A percentile compares a stretch with the other conserved stretches of the same genome.
phyloP scores from a whole-genome alignment of 805 yeast species.

The Wickerhamiella azymoides region DNA sequence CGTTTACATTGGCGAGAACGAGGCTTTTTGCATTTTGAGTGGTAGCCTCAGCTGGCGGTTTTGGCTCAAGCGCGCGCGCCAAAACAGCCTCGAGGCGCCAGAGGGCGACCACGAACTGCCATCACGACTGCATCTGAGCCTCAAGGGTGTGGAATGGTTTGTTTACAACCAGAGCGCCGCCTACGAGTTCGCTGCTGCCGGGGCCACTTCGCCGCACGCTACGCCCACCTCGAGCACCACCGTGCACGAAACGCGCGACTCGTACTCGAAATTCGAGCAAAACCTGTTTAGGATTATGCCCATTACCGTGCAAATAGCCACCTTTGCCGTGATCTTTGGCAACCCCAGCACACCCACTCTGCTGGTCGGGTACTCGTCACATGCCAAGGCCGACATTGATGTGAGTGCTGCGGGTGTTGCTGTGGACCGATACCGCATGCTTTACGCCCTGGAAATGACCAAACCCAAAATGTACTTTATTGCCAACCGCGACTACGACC shows the following conservation, averaged over 20 bases:
- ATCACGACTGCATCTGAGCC: slow-evolving; percentile 39
- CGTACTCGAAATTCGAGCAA: slow-evolving; percentile 10
- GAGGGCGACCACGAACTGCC: slow-evolving; percentile 37
- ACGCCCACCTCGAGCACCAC: slow-evolving; percentile 19
- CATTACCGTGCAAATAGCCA: slow-evolving; percentile 32
- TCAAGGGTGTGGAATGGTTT: slow-evolving; percentile 74
- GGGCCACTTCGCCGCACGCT: slow-evolving; percentile 13
- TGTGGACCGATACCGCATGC: slow-evolving; percentile 44
- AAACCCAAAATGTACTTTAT: slow-evolving; percentile 47
- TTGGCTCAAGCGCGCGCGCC: slow-evolving; percentile 46
- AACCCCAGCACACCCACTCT: slow-evolving; percentile 66
- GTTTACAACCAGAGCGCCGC: slow-evolving; percentile 68
- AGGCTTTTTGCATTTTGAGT: slow-evolving; percentile 53
- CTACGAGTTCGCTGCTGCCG: slow-evolving; percentile 41
- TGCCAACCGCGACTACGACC: slow-evolving; percentile 50
- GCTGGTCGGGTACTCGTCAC: slow-evolving; percentile 43
- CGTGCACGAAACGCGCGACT: slow-evolving; percentile 12
- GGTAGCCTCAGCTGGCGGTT: slow-evolving; percentile 81
- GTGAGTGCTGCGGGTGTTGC: slow-evolving; percentile 33
- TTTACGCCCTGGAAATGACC: slow-evolving; percentile 32
- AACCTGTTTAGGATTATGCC: slow-evolving; percentile 36
- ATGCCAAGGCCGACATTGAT: slow-evolving; percentile 47
- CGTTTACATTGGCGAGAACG: slow-evolving; percentile 57
- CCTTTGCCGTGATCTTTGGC: slow-evolving; percentile 68
- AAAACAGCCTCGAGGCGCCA: slow-evolving; percentile 15